Conservation (phyloP, 2,329 filamentous ascomycete species). For the Colletotrichum eleusines region DNA sequence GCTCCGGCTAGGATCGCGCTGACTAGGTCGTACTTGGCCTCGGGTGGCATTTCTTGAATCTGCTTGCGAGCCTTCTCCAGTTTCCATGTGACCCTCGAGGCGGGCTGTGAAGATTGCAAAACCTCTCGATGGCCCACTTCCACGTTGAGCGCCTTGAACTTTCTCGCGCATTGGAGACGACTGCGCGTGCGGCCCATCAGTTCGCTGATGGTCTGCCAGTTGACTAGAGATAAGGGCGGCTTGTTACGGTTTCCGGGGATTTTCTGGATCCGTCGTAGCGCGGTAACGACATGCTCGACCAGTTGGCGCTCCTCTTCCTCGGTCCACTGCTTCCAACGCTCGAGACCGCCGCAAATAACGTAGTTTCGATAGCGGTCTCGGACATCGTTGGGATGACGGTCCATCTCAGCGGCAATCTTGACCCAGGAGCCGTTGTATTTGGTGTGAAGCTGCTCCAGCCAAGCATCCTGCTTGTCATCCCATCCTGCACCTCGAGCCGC, state of each 20-base stretch:
- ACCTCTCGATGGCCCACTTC: conserved; percentile 51
- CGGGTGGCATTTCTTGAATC: conserved; percentile 55
- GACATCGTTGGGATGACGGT: conserved; percentile 73
- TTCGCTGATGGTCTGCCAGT: conserved; percentile 74
- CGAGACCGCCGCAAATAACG: conserved; percentile 67
- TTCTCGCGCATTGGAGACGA: conserved; percentile 75
- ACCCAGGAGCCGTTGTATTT: conserved; percentile 70
- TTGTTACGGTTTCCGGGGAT: conserved; percentile 51
- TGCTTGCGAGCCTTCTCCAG: conserved; percentile 58
- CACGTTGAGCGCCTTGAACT: conserved; percentile 68
- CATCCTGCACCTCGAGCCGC: conserved; percentile 68
- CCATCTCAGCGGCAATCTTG: conserved; percentile 70
- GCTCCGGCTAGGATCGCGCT: conserved; percentile 57
- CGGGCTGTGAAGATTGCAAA: conserved; percentile 49
- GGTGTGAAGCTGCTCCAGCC: conserved; percentile 61
- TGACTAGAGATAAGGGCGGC: conserved; percentile 61
- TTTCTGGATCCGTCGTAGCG: conserved; percentile 62
- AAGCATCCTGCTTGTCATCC: conserved; percentile 69
- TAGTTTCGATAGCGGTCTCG: conserved; percentile 79
- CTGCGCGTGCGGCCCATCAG: conserved; percentile 72
- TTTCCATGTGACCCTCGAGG: conserved; percentile 55
- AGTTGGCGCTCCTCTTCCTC: conserved; percentile 69
- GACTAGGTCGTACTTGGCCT: conserved; percentile 60
- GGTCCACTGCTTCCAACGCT: conserved; percentile 67
- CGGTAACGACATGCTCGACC: conserved; percentile 63